Conservation (phyloP, 2,329 filamentous ascomycete species). For the Elsinoe fawcettii region DNA sequence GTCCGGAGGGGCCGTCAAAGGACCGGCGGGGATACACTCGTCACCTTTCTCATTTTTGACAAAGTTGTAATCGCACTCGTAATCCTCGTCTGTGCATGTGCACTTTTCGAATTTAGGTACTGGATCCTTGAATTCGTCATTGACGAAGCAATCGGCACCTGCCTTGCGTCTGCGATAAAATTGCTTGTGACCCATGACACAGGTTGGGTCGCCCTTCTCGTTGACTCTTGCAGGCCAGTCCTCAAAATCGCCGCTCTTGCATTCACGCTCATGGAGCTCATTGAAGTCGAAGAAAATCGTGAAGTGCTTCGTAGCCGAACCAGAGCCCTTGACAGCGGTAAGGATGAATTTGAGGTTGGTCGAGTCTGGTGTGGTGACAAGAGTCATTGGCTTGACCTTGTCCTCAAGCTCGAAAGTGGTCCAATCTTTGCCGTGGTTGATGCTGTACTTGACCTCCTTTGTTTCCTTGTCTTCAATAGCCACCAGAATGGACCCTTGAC, state of each 20-base stretch:
- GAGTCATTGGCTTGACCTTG: slow-evolving; percentile 60
- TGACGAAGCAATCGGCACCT: slow-evolving; percentile 80
- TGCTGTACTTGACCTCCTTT: slow-evolving; percentile 64
- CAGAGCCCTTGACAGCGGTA: slow-evolving; percentile 52
- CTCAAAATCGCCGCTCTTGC: slow-evolving; percentile 70
- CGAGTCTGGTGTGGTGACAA: slow-evolving; percentile 88
- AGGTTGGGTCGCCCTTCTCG: slow-evolving; percentile 70
- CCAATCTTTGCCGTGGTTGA: slow-evolving; percentile 87
- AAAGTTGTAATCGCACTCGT: slow-evolving; percentile 96
- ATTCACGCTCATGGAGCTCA: slow-evolving; percentile 70
- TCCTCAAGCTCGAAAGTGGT: slow-evolving; percentile 59
- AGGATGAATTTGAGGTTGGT: slow-evolving; percentile 87
- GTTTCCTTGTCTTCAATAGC: slow-evolving; percentile 67
- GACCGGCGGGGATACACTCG: slow-evolving; percentile 59
- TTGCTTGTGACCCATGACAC: slow-evolving; percentile 94
- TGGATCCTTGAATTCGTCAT: slow-evolving; percentile 74
- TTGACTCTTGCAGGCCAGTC: slow-evolving; percentile 80
- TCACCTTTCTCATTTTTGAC: slow-evolving; percentile 53
- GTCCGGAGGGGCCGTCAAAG: slow-evolving; percentile 59
- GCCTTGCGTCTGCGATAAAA: slow-evolving; percentile 79
- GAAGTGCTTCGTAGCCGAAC: slow-evolving; percentile 44
- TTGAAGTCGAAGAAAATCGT: slow-evolving; percentile 75
- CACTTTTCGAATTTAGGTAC: slow-evolving; percentile 63
- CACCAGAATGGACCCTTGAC: slow-evolving; percentile 80
- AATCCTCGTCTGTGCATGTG: slow-evolving; percentile 75